These are phyloP conservation scores for Tetragonia tetragonoides DNA, from an alignment of 148 eudicot genomes.

Conservation along the genomic window DNA sequence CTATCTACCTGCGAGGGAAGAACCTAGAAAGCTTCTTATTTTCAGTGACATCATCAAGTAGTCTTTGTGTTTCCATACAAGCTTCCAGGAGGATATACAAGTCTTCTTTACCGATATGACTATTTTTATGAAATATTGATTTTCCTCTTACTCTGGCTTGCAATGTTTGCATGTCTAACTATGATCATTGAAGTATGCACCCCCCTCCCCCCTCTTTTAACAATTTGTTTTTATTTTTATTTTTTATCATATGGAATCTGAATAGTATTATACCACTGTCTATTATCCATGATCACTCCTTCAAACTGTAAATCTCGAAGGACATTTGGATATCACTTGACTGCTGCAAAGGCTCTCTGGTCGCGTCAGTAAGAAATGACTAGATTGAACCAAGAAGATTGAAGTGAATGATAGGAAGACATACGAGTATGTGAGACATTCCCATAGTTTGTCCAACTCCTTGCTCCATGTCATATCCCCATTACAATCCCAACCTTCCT, in stretches of 20 bases:
- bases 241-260: background rate
- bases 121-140: too few relatives aligned
- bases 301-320: background rate
- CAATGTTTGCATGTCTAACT: background rate
- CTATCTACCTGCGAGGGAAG: background rate
- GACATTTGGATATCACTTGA: background rate
- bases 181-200: too few relatives aligned
- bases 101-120: background rate
- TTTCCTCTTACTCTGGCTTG: background rate
- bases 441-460: constrained; percentile 14
- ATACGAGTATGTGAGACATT: constrained; percentile 21
- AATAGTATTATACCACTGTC: too few relatives aligned
- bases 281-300: background rate
- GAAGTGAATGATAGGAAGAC: constrained; percentile 17
- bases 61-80: background rate
- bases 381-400: background rate
- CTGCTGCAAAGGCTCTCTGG: background rate
- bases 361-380: background rate
- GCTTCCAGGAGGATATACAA: background rate
- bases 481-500: constrained; percentile 11
- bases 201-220: too few relatives aligned
- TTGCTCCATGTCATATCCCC: constrained; percentile 27
- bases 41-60: background rate
- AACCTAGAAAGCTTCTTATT: background rate
- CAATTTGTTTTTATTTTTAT: too few relatives aligned